A percentile compares a stretch with the other conserved stretches of the same genome.
These are phyloP conservation scores for Aspergillus homomorphus DNA, from an alignment of 495 filamentous ascomycete genomes.

Conservation along the genomic window DNA sequence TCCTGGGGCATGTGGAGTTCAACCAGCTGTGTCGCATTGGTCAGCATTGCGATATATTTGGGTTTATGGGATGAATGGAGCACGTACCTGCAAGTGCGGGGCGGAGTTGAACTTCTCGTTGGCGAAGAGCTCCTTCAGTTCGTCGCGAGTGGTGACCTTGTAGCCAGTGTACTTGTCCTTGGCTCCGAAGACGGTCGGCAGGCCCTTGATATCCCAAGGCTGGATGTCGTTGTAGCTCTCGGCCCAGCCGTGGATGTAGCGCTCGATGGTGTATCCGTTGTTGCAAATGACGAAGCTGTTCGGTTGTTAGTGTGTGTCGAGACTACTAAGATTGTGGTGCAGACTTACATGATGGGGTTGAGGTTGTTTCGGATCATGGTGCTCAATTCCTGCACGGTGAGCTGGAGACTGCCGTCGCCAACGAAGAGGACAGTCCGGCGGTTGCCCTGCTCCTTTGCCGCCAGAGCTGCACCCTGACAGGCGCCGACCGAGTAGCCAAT, in stretches of 20 bases:
- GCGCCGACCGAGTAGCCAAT: constrained; percentile 82
- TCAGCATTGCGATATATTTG: constrained; percentile 17
- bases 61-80: neutral
- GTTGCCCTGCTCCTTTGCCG: constrained; percentile 58
- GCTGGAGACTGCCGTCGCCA: constrained; percentile 82
- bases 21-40: constrained; percentile 60
- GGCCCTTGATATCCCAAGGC: constrained; percentile 66
- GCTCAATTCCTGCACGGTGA: constrained; percentile 81
- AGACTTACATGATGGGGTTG: constrained; percentile 70
- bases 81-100: constrained; percentile 44
- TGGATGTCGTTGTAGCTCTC: constrained; percentile 77
- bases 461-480: constrained; percentile 72
- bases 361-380: constrained; percentile 79
- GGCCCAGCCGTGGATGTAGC: constrained; percentile 61
- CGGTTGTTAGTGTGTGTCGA: constrained; percentile 15
- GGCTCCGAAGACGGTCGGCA: constrained; percentile 68
- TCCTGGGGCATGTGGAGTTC: constrained; percentile 83
- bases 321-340: constrained; percentile 1
- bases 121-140: constrained; percentile 64
- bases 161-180: constrained; percentile 59
- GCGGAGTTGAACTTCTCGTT: constrained; percentile 60
- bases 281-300: constrained; percentile 59
- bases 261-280: constrained; percentile 56
- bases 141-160: constrained; percentile 65
- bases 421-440: constrained; percentile 78